These are phyloP conservation scores for Centrapalus pauciflorus DNA, from an alignment of 129 eudicot genomes.

Conservation along the genomic window DNA sequence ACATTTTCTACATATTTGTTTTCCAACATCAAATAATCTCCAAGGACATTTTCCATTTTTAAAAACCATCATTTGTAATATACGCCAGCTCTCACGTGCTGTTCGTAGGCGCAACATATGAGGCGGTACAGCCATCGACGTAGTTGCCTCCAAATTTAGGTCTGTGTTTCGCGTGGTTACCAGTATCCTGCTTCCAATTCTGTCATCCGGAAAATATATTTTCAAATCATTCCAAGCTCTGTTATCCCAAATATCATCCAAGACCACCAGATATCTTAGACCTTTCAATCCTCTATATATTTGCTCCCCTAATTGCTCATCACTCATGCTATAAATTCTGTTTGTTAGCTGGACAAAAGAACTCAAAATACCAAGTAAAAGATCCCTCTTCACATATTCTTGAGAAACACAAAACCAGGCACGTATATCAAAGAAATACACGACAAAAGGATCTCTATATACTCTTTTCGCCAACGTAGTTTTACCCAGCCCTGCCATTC, in stretches of 20 bases:
- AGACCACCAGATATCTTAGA: slow-evolving; percentile 28
- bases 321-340: slow-evolving; percentile 6
- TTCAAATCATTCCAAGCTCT: slow-evolving; percentile 19
- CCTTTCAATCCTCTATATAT: slow-evolving; percentile 24
- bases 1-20: slow-evolving; percentile 30
- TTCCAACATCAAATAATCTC: slow-evolving; percentile 27
- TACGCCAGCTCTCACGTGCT: slow-evolving; percentile 29
- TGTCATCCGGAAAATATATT: slow-evolving; percentile 31
- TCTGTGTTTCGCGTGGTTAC: slow-evolving; percentile 22
- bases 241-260: slow-evolving; percentile 42
- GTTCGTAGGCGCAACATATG: slow-evolving; percentile 2
- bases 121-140: neutral
- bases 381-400: slow-evolving; percentile 20
- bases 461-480: slow-evolving; percentile 37
- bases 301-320: slow-evolving; percentile 21
- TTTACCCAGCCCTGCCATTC: slow-evolving; percentile 52
- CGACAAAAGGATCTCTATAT: slow-evolving; percentile 22
- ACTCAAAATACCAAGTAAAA: slow-evolving; percentile 23
- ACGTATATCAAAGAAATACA: slow-evolving; percentile 23
- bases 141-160: neutral
- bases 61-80: slow-evolving; percentile 23
- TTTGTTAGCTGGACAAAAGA: slow-evolving; percentile 1
- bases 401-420: slow-evolving; percentile 33
- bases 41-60: slow-evolving; percentile 18
- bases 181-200: slow-evolving; percentile 26